Evolutionary conservation across 2,329 filamentous ascomycete species (phyloP), one percentile per base, ranked within the genome.

Genomic region (Apiospora malaysiana): DNA sequence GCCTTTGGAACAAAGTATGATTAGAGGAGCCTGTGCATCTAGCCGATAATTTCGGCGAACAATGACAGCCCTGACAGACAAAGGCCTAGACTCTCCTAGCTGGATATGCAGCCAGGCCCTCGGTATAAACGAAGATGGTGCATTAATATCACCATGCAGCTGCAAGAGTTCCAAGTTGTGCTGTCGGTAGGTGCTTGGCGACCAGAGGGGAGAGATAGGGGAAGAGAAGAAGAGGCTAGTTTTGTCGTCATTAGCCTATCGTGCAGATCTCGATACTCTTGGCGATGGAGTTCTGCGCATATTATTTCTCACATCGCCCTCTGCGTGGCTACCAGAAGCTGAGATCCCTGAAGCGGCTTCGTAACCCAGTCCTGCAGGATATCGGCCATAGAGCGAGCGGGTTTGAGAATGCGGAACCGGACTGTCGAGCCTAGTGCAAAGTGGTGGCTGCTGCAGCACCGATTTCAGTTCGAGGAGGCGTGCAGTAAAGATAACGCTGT

Each of bases 1-100:
- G 56, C 56, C 40, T 63, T 63, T 63, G 27, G 56, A 40, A n/a
- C 32, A 40, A 40, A 40, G 27, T 40, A 63, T 63, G 56, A 63
- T 63, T 63, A 63, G 56, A 63, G 56, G 32, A 37, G 56, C 56
- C 56, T 40, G 56, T 63, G 56, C 56, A 40, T 63, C 56, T 40
- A 63, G 56, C 56, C 56, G 56, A 63, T 63, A 63, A 63, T 63
- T 63, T 40, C 32, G 27, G 56, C 56, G 32, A 40, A 40, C 56
- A 63, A 63, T 63, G 51, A 59, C 51, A 59, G 51, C 51, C 32
- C 56, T 45, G 42, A 18, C 32, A 40, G 56, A n/a, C 32, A 63
- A 32, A n/a, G 51, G 51, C 32, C 51, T 37, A 59, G 51, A 59
- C 37, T 7, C 51, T 59, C 8, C 27, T 59, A 59, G 51, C 51